phyloP scores from a whole-genome alignment of 2,329 filamentous ascomycete genomes.

The Parascedosporium putredinis region DNA sequence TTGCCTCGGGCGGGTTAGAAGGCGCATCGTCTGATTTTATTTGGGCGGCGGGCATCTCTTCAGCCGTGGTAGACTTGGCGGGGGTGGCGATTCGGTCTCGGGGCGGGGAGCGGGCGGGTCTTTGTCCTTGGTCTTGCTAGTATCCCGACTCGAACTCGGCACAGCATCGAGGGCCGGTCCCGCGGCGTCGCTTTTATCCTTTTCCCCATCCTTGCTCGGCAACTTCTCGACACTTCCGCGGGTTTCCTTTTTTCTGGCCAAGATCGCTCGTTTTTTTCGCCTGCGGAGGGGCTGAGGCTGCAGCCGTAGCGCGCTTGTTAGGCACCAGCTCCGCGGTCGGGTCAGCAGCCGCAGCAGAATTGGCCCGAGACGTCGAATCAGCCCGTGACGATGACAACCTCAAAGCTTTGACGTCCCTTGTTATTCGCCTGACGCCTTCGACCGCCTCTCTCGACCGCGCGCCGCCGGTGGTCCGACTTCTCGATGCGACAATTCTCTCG shows the following conservation, averaged over 20 bases:
- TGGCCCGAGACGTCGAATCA: neutral
- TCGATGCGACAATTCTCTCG: neutral
- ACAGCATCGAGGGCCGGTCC: too few species aligned
- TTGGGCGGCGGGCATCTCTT: too few species aligned
- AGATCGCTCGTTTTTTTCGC: neutral
- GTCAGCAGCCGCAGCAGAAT: neutral
- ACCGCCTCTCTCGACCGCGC: neutral
- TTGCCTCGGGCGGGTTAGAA: too few species aligned
- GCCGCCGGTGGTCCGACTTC: neutral
- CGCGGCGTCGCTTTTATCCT: neutral
- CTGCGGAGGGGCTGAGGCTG: neutral
- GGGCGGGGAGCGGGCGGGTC: too few species aligned
- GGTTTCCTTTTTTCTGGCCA: neutral
- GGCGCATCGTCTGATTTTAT: too few species aligned
- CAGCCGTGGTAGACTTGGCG: too few species aligned
- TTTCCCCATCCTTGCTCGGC: neutral
- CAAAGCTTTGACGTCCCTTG: neutral
- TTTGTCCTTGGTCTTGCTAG: too few species aligned
- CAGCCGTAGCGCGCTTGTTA: neutral
- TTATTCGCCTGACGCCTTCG: neutral
- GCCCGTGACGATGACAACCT: neutral
- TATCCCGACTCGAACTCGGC: too few species aligned
- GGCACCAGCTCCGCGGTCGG: neutral
- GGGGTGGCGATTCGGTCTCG: too few species aligned
- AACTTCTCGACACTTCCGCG: neutral